phyloP scores from a whole-genome alignment of 2,329 filamentous ascomycete genomes.

The Arachnomyces sp. region DNA sequence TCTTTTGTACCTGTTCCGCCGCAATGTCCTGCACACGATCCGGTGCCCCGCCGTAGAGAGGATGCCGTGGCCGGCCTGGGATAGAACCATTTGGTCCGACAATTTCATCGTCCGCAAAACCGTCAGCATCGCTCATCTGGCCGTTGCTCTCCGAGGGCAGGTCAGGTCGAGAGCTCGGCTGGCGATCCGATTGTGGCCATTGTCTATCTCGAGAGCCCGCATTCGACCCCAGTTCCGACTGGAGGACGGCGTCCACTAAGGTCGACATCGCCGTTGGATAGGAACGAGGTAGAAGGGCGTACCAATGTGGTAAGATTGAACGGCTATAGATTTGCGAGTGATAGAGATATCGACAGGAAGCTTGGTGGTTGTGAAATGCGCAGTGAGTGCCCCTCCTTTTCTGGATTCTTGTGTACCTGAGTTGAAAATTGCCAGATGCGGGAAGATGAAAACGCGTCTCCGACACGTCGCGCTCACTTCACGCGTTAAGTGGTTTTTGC shows the following conservation, averaged over 20 bases:
- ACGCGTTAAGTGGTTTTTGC: constrained; percentile 8
- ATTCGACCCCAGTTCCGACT: constrained; percentile 34
- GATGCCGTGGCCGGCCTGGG: constrained; percentile 40
- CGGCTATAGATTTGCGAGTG: too few species aligned
- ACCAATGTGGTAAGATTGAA: too few species aligned
- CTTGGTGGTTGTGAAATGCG: too few species aligned
- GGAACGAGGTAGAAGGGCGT: constrained; percentile 20
- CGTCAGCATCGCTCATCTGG: constrained; percentile 50
- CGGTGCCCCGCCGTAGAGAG: constrained; percentile 44
- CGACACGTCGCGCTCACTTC: background rate
- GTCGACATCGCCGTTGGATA: constrained; percentile 29
- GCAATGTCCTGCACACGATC: constrained; percentile 54
- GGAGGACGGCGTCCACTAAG: constrained; percentile 34
- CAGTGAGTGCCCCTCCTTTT: too few species aligned
- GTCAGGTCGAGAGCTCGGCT: constrained; percentile 49
- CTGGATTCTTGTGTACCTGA: too few species aligned
- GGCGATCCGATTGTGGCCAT: constrained; percentile 30
- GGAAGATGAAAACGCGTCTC: constrained; percentile 1
- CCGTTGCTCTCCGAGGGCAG: constrained; percentile 44
- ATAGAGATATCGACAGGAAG: too few species aligned
- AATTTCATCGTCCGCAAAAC: constrained; percentile 55
- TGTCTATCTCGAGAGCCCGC: constrained; percentile 22
- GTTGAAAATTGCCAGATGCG: too few species aligned
- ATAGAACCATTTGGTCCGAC: constrained; percentile 48
- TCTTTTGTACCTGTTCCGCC: constrained; percentile 54